Evolutionary conservation across 768 basidiomycete genomes (phyloP).

Genomic region (Tricholoma sp.): DNA sequence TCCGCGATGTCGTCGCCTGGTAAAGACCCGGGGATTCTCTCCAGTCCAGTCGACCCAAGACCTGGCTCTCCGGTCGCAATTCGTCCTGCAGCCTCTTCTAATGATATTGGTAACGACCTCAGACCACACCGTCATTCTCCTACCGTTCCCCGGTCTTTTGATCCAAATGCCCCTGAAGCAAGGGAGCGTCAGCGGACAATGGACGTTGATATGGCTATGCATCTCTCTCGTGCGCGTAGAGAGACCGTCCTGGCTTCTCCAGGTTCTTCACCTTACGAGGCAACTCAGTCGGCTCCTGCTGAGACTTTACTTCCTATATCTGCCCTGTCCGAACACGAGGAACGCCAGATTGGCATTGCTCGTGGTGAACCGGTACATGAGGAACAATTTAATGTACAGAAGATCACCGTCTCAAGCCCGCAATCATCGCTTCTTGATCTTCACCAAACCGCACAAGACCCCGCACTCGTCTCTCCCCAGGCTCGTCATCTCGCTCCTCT

Average conservation of each 20-base stretch:
- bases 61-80: conserved; percentile 28
- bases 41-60: conserved; percentile 2
- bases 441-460: conserved; percentile 42
- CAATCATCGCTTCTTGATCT: conserved; percentile 27
- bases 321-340: conserved; percentile 30
- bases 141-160: conserved; percentile 54
- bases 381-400: background rate
- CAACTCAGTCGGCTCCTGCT: conserved; percentile 34
- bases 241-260: conserved; percentile 45
- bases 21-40: background rate
- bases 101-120: conserved; percentile 34
- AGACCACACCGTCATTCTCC: conserved; percentile 54
- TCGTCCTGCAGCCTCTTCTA: conserved; percentile 33
- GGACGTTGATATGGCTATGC: conserved; percentile 92
- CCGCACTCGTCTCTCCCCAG: conserved; percentile 30
- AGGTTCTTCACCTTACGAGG: conserved; percentile 35
- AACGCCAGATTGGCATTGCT: conserved; percentile 19
- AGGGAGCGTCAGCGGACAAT: conserved; percentile 87
- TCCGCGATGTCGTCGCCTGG: conserved; percentile 25
- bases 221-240: conserved; percentile 66
- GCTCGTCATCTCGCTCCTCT: conserved; percentile 2
- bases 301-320: conserved; percentile 20
- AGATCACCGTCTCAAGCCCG: conserved; percentile 10
- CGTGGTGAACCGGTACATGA: conserved; percentile 11
- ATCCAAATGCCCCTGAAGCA: conserved; percentile 68